Conservation (phyloP, 805 yeast genomes). For the Metschnikowia lunata region DNA sequence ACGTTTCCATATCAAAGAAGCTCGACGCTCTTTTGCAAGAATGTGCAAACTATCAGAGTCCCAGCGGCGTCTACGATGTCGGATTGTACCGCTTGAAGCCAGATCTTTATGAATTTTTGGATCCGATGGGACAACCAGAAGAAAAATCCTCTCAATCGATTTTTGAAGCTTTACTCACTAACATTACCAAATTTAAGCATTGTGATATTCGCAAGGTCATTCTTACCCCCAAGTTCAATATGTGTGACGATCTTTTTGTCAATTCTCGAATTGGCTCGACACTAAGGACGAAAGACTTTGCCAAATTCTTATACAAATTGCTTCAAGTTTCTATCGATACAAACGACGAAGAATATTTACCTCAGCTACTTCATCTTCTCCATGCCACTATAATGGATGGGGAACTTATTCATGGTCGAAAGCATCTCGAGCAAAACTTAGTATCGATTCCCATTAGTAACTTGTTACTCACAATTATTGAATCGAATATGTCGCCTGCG, state of each 20-base stretch:
- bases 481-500: constrained; percentile 46
- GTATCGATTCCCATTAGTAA: constrained; percentile 55
- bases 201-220: constrained; percentile 40
- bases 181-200: constrained; percentile 36
- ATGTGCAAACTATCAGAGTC: constrained; percentile 60
- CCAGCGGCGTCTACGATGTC: constrained; percentile 51
- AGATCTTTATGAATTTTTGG: constrained; percentile 49
- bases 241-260: constrained; percentile 32
- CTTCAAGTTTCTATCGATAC: constrained; percentile 49
- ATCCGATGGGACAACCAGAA: constrained; percentile 39
- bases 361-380: constrained; percentile 60
- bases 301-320: constrained; percentile 54
- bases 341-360: constrained; percentile 51
- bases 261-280: constrained; percentile 42
- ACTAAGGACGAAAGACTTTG: constrained; percentile 49
- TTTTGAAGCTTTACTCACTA: constrained; percentile 42
- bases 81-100: constrained; percentile 69
- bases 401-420: constrained; percentile 37
- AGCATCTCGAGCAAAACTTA: constrained; percentile 41
- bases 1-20: constrained; percentile 27
- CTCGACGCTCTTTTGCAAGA: constrained; percentile 54
- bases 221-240: constrained; percentile 42
- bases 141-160: constrained; percentile 48
- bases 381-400: constrained; percentile 61
- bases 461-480: constrained; percentile 48